phyloP scores from a whole-genome alignment of 164 flowering plant species.

The Berberis thunbergii region DNA sequence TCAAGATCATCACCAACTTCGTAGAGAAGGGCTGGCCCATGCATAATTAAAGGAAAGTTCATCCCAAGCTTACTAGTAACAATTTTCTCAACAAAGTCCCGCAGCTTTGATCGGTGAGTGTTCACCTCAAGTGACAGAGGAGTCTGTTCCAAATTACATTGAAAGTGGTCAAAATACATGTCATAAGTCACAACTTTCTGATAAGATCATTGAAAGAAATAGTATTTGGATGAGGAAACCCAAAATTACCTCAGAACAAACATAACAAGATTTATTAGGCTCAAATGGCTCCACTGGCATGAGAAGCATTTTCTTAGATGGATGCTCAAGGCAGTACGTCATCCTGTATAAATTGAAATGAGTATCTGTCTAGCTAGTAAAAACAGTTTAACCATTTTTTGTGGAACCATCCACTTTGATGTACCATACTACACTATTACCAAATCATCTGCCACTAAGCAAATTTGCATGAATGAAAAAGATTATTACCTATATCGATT shows the following conservation, averaged over 20 bases:
- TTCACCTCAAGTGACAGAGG: conserved; percentile 78
- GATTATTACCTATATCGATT: conserved; percentile 50
- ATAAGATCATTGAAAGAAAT: too few relatives aligned
- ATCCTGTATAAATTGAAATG: conserved; percentile 33
- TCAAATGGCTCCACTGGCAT: conserved; percentile 97
- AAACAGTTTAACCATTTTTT: too few relatives aligned
- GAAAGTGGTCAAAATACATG: conserved; percentile 8
- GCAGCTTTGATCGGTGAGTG: conserved; percentile 57
- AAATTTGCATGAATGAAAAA: too few relatives aligned
- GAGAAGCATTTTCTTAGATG: conserved; percentile 70
- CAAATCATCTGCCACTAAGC: too few relatives aligned
- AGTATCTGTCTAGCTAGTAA: too few relatives aligned
- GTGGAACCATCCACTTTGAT: too few relatives aligned
- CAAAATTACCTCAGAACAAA: conserved; percentile 75
- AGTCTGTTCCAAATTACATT: conserved; percentile 41
- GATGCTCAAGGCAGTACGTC: conserved; percentile 84
- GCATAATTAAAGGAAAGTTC: conserved; percentile 76
- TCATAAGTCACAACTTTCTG: background rate
- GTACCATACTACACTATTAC: too few relatives aligned
- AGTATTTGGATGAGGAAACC: background rate
- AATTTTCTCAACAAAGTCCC: conserved; percentile 86
- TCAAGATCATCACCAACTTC: conserved; percentile 98
- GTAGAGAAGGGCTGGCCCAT: conserved; percentile 74
- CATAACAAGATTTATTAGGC: conserved; percentile 85
- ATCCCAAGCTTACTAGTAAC: conserved; percentile 88